Evolutionary conservation across 2,329 filamentous ascomycete species (phyloP).

Genomic region (Helicocarpus griseus): DNA sequence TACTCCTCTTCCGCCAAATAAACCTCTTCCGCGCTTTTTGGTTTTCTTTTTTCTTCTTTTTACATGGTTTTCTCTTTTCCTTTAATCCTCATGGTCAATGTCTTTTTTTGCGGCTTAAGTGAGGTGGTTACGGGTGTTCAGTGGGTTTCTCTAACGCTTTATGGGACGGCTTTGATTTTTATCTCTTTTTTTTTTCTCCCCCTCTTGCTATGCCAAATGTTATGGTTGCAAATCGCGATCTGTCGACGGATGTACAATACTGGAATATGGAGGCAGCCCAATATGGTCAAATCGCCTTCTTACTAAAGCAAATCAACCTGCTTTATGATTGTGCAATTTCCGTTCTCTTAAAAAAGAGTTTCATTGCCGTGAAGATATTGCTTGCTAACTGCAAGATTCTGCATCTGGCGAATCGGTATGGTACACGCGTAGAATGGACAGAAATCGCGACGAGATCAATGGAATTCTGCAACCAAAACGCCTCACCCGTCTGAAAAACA

Average conservation of each 20-base stretch:
- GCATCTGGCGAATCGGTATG: neutral
- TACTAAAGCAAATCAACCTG: constrained; percentile 20
- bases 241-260: constrained; percentile 35
- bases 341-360: neutral
- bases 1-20: constrained; percentile 99
- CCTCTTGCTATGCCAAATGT: constrained; percentile 28
- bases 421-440: neutral
- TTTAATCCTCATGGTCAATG: constrained; percentile 33
- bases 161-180: constrained; percentile 38
- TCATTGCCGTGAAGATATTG: too few relatives aligned
- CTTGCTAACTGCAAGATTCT: too few relatives aligned
- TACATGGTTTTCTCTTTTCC: constrained; percentile 33
- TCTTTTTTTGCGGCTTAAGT: constrained; percentile 29
- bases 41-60: constrained; percentile 53
- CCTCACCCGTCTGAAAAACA: too few relatives aligned
- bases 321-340: constrained; percentile 2
- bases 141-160: constrained; percentile 37
- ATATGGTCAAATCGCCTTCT: constrained; percentile 20
- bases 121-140: constrained; percentile 21
- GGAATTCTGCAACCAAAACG: too few relatives aligned
- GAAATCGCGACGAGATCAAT: too few relatives aligned
- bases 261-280: constrained; percentile 27
- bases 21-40: constrained; percentile 41
- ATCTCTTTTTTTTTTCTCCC: constrained; percentile 26
- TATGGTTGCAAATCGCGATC: constrained; percentile 36